Evolutionary conservation across 768 basidiomycete species (phyloP), one percentile per base, ranked within the genome.

Genomic region (Suillus paluster): DNA sequence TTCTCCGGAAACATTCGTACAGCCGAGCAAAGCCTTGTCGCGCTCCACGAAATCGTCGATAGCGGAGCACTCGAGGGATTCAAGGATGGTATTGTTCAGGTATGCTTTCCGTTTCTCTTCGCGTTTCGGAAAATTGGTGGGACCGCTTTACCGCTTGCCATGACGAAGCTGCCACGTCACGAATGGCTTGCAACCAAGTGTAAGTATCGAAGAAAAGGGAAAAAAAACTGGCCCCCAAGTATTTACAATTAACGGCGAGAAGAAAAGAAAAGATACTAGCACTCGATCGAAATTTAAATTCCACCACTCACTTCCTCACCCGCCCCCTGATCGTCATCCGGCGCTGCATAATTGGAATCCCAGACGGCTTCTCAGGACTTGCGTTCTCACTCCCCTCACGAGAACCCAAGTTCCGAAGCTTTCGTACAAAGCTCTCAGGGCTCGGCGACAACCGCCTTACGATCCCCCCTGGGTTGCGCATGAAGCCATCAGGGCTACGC

Each of bases 281-380:
- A 54, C 2, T 57, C 19, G n/a, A 41, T 34, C 38, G 23, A 48
- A 48, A 41, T 49, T 25, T n/a, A 30, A 19, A 59, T 10, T 38
- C 33, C 19, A 33, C 19, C 30, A 6, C 49, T 55, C 53, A 39
- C 42, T 66, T 71, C 62, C 52, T 71, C 53, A 63, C 62, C 41
- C 67, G 66, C 17, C 17, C 67, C 73, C 15, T 67, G 57, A 73
- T 68, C 34, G 73, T 73, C 74, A 66, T 68, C 49, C 65, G 48
- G 55, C 73, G 63, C 49, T 72, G 66, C 34, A 75, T 58, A 30
- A 74, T 62, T 30, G 74, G 74, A 42, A 73, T 70, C 23, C 63
- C 72, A 55, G 73, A 72, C 0, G 61, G 70, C 17, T 68, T 71
- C 36, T 64, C 60, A 2, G 73, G 72, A 44, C 68, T 73, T 36